Evolutionary conservation across 192 early-diverging fungal species (phyloP).

Genomic region (Podila epigama): DNA sequence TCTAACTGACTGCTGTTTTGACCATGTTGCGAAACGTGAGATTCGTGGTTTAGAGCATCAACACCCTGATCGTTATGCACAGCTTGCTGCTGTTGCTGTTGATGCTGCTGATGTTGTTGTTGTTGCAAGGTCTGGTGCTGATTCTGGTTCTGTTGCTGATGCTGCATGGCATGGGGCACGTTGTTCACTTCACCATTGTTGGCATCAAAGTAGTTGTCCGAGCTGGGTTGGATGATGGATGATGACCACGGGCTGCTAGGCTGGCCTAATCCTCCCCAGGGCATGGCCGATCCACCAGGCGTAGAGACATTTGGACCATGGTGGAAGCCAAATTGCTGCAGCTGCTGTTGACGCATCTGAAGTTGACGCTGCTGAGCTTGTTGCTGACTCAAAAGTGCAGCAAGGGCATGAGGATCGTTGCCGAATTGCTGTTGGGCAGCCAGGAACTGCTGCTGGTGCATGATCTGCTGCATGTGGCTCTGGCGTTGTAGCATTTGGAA

Average conservation of each 20-base stretch:
- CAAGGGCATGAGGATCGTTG: slow-evolving; percentile 42
- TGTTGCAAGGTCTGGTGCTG: slow-evolving; percentile 25
- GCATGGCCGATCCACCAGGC: slow-evolving; percentile 37
- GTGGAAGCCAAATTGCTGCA: slow-evolving; percentile 28
- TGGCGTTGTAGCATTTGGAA: slow-evolving; percentile 39
- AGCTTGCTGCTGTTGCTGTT: slow-evolving; percentile 22
- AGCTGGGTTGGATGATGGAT: slow-evolving; percentile 33
- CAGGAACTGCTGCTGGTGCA: slow-evolving; percentile 52
- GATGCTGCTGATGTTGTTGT: slow-evolving; percentile 35
- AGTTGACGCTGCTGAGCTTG: slow-evolving; percentile 43
- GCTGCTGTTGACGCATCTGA: slow-evolving; percentile 41
- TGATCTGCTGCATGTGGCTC: slow-evolving; percentile 39
- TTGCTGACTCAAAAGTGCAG: slow-evolving; percentile 23
- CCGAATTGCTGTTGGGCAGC: slow-evolving; percentile 42
- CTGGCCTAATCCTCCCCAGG: slow-evolving; percentile 41
- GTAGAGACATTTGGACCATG: slow-evolving; percentile 15
- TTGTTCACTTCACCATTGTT: slow-evolving; percentile 25
- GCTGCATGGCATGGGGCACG: slow-evolving; percentile 23
- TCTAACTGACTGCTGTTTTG: no score
- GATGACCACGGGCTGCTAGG: slow-evolving; percentile 42
- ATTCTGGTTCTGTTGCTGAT: slow-evolving; percentile 11
- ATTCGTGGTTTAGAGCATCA: slow-evolving; percentile 22
- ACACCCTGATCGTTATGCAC: slow-evolving; percentile 29
- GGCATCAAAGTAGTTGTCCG: slow-evolving; percentile 39
- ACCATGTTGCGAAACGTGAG: neutral